Conservation (phyloP, 1,284 basidiomycete genomes). For the Tilletiopsis washingtonensis region DNA sequence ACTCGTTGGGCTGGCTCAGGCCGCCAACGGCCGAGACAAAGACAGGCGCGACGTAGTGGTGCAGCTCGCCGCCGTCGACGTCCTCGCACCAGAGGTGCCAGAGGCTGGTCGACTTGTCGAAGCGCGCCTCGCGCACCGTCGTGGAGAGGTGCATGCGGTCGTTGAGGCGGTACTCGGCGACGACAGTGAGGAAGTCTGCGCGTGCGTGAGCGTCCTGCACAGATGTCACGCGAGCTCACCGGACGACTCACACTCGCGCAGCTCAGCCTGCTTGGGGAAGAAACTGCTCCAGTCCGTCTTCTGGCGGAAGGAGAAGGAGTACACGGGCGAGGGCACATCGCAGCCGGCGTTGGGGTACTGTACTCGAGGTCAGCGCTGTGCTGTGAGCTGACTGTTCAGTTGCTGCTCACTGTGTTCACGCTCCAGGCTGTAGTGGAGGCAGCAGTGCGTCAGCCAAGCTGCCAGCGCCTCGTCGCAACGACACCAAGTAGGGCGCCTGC, state of each 20-base stretch:
- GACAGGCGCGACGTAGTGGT: conserved; percentile 41
- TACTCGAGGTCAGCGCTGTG: neutral
- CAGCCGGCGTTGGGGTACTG: conserved; percentile 38
- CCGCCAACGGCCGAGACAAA: conserved; percentile 42
- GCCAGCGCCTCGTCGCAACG: too few relatives aligned
- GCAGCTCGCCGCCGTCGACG: conserved; percentile 14
- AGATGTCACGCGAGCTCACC: too few relatives aligned
- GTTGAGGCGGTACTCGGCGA: conserved; percentile 25
- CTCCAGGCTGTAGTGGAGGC: too few relatives aligned
- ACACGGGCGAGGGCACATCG: conserved; percentile 42
- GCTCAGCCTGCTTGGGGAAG: conserved; percentile 11
- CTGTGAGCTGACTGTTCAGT: too few relatives aligned
- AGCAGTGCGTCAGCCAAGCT: neutral
- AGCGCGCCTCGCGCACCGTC: conserved; percentile 29
- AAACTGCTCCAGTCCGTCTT: conserved; percentile 41
- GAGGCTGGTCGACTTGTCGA: conserved; percentile 29
- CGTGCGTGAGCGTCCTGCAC: too few relatives aligned
- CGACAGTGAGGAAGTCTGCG: conserved; percentile 31
- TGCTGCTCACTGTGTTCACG: neutral
- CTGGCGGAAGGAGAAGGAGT: conserved; percentile 42
- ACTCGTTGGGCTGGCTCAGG: conserved; percentile 25
- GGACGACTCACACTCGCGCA: neutral
- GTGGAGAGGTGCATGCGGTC: conserved; percentile 30
- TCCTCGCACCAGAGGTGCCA: conserved; percentile 35
- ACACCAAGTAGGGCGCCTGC: too few relatives aligned